Evolutionary conservation across 1,284 basidiomycete genomes (phyloP).

Genomic region (Irpex sp.): DNA sequence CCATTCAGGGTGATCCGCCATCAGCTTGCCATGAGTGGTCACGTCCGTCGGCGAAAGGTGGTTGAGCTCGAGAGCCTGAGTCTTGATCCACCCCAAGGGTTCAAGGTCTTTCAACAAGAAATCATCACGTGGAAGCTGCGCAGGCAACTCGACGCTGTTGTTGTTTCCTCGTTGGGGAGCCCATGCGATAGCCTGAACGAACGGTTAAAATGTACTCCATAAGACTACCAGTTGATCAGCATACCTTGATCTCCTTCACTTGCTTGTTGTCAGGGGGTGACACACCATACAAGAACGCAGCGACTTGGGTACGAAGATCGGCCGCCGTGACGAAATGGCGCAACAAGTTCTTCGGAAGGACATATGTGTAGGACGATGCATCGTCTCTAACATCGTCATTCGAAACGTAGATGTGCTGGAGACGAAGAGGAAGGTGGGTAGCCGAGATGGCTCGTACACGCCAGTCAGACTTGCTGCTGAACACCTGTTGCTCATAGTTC

Average conservation of each 20-base stretch:
- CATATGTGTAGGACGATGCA: constrained; percentile 89
- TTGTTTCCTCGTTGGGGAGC: constrained; percentile 96
- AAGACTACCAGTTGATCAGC: not conserved
- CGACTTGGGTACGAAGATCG: constrained; percentile 95
- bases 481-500: constrained; percentile 96
- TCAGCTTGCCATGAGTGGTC: constrained; percentile 93
- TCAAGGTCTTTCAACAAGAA: constrained; percentile 93
- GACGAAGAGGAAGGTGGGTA: constrained; percentile 91
- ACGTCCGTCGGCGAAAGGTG: constrained; percentile 92
- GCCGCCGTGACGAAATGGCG: constrained; percentile 92
- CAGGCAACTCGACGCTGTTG: constrained; percentile 85
- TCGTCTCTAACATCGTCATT: constrained; percentile 99
- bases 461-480: constrained; percentile 99
- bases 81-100: constrained; percentile 97
- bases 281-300: constrained; percentile 88
- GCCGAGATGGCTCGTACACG: constrained; percentile 94
- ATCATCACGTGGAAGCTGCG: constrained; percentile 86
- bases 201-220: not conserved
- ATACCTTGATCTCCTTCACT: constrained; percentile 94
- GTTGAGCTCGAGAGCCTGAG: constrained; percentile 88
- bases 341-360: constrained; percentile 96
- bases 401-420: constrained; percentile 98
- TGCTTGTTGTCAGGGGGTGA: constrained; percentile 96
- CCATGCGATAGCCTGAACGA: constrained; percentile 75
- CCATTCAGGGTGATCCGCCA: constrained; percentile 95